Base-by-base conservation (phyloP, 805 yeast species). In the Phaffomyces antillensis region DNA sequence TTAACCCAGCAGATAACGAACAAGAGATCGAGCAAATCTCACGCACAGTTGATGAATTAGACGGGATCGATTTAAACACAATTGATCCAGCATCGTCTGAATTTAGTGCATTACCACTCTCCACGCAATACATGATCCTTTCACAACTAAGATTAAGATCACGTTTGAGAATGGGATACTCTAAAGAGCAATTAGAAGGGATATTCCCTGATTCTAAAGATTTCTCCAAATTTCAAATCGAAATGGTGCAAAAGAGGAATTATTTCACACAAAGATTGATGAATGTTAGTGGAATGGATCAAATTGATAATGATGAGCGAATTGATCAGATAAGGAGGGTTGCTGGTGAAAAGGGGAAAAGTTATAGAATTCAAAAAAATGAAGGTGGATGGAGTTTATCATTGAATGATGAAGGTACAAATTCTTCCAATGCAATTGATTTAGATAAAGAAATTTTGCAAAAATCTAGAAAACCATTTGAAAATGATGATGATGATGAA, bases 131-230 rank as follows among this genome's bases (percentile, higher is more conserved):
- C 59, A 87, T 89, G 76, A 77, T 88, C 4, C 66, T 93, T 12
- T 86, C 93, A 10, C 87, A 86, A 47, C 73, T 95, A 15, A 64
- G 99, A 45, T 66, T 89, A 24, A 75, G 88, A 49, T 90, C 97
- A 0, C 68, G 99, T 46, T 73, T 93, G 60, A 79, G 99, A 66
- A 83, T 93, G 96, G 99, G 99, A 1, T 90, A 86, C 58, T 72
- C 91, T 0, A 86, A 89, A 46, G 89, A 86, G n/a, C 97, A 93
- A 57, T 68, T 93, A 32, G 86, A 86, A 52, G 67, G 76, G 5
- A 66, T 88, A 44, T 93, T 91, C 55, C 95, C 96, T 0, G 73
- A 86, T 55, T 79, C 90, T 43, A 73, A 86, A 77, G 96, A 89
- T 48, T 93, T 93, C 56, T 89, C 97, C 16, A 82, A 76, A 54